Conservation (phyloP, 495 filamentous ascomycete species). For the Xylaria bambusicola region DNA sequence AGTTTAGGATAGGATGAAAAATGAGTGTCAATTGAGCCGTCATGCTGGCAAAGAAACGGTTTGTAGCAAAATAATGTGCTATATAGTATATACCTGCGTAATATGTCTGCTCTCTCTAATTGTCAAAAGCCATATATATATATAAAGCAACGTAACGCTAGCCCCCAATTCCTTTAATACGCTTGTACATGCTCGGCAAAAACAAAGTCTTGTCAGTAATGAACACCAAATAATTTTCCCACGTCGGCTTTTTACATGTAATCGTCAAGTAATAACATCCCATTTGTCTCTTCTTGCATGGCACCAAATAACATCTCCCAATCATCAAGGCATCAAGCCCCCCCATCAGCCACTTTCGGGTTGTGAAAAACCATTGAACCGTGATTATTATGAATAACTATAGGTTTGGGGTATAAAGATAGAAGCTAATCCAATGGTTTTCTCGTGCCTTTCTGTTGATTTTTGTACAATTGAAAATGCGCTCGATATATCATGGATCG, state of each 20-base stretch:
- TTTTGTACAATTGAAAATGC: conserved; percentile 25
- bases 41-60: not conserved
- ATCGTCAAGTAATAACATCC: conserved; percentile 18
- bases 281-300: too few species aligned
- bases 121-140: conserved; percentile 1
- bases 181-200: conserved; percentile 5
- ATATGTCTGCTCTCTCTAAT: conserved; percentile 18
- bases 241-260: conserved; percentile 14
- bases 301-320: conserved; percentile 4
- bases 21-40: not conserved
- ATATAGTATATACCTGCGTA: conserved; percentile 12
- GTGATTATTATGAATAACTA: conserved; percentile 34
- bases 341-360: conserved; percentile 16
- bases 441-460: conserved; percentile 3
- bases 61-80: not conserved
- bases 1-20: not conserved
- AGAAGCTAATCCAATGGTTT: conserved; percentile 22
- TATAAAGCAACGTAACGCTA: conserved; percentile 13
- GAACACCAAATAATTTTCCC: conserved; percentile 2
- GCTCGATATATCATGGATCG: conserved; percentile 17
- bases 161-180: not conserved
- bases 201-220: conserved; percentile 13
- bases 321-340: conserved; percentile 29
- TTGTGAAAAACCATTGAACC: conserved; percentile 29
- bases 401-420: conserved; percentile 20